A percentile compares a stretch with the other conserved stretches of the same genome.
Conservation (phyloP, 2,329 filamentous ascomycete species). For the Hawksworthiomyces lignivorus region DNA sequence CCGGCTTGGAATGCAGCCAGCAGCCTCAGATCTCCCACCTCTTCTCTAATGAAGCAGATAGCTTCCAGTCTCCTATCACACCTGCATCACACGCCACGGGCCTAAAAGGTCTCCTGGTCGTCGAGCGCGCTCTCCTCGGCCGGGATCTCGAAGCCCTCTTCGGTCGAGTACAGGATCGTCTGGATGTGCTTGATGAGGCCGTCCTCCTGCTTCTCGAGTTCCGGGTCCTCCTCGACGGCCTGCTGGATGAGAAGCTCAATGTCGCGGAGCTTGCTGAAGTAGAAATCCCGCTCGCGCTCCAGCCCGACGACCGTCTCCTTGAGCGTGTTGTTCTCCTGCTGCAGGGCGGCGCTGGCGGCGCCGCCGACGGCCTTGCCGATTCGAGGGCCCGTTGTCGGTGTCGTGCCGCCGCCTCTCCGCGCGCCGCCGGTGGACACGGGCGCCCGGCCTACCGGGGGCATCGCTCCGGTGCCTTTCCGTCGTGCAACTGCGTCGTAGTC, state of each 20-base stretch:
- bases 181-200: slow-evolving; percentile 94
- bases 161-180: slow-evolving; percentile 92
- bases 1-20: no score
- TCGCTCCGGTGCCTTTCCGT: slow-evolving; percentile 66
- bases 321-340: slow-evolving; percentile 77
- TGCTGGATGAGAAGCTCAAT: slow-evolving; percentile 93
- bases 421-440: slow-evolving; percentile 42
- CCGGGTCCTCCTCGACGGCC: slow-evolving; percentile 83
- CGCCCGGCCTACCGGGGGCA: slow-evolving; percentile 36
- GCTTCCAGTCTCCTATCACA: no score
- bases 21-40: no score
- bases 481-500: slow-evolving; percentile 88
- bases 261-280: slow-evolving; percentile 96
- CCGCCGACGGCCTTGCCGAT: slow-evolving; percentile 43
- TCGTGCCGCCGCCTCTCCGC: slow-evolving; percentile 49
- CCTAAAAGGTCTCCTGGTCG: slow-evolving; percentile 73
- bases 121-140: slow-evolving; percentile 60
- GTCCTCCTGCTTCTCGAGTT: slow-evolving; percentile 89
- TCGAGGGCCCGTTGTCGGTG: slow-evolving; percentile 51
- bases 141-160: slow-evolving; percentile 87
- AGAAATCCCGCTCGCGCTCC: slow-evolving; percentile 95
- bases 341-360: slow-evolving; percentile 62
- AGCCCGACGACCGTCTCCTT: slow-evolving; percentile 94
- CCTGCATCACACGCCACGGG: no score
- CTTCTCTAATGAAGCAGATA: no score